Evolutionary conservation across 306 rosid genomes (phyloP), one percentile per base, ranked within the genome.

Genomic region (Quercus mongolica): DNA sequence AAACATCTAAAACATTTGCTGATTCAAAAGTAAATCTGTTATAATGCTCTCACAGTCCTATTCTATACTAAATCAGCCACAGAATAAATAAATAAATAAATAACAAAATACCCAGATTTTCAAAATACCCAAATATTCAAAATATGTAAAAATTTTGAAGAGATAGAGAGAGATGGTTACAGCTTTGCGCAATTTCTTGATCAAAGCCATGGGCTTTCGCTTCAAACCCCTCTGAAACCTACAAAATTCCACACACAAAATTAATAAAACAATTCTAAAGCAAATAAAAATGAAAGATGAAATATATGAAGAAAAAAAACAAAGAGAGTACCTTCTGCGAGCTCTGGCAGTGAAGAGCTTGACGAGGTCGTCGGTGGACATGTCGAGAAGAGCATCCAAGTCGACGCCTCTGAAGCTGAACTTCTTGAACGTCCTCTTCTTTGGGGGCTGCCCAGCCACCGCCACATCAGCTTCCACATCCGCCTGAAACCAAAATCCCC

Each of bases 361-460:
- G 56, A 90, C 98, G 13, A 93, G 93, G 58, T 93, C 97, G 21
- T 93, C 97, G 0, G 94, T 93, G 56, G 97, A 88, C 98, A 93
- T 93, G 85, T 93, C 97, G 19, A 93, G 97, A 28, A 93, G 94
- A 1, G 98, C 93, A 25, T 93, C 98, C 78, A 93, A 82, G 74
- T 93, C 97, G 56, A 93, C 97, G 11, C 98, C 98, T 20, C 92
- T 85, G 92, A 93, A 93, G 79, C 94, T 90, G 85, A 93, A 93
- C 89, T 91, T 93, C 93, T 93, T 93, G 82, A 93, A 93, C 11
- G 94, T 93, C 57, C 98, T 93, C 90, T 93, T 93, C 93, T 93
- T 93, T 0, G 98, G 97, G 46, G 46, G 46, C 21, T 13, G 63
- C 8, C 87, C 98, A 4, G 90, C 61, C 1, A 86, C 82, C 0